These are phyloP conservation scores for Acanthamoeba castellanii DNA, from an alignment of 208 protist genomes.

Conservation along the genomic window DNA sequence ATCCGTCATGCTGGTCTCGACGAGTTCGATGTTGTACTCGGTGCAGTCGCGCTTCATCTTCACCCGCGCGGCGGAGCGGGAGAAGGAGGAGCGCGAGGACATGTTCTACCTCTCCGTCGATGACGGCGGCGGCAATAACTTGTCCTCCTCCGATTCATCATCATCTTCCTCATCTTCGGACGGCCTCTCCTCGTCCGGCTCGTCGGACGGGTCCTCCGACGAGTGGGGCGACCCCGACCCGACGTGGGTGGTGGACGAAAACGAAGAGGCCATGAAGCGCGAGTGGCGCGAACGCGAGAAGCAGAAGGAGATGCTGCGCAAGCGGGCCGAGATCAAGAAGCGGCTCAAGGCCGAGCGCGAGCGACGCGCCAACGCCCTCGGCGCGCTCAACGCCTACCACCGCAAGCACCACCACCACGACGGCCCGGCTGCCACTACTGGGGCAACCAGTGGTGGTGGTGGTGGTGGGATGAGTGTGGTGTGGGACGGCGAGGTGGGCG, in stretches of 20 bases:
- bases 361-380: conserved; percentile 20
- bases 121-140: neutral
- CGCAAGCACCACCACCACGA: neutral
- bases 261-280: conserved; percentile 56
- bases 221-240: conserved; percentile 18
- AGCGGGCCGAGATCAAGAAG: conserved; percentile 34
- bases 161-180: neutral
- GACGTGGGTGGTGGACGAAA: conserved; percentile 64
- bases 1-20: neutral
- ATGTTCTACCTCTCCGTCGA: conserved; percentile 43
- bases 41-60: conserved; percentile 43
- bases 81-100: conserved; percentile 27
- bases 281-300: conserved; percentile 39
- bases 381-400: conserved; percentile 23
- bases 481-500: conserved; percentile 26
- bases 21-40: conserved; percentile 32
- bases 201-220: neutral
- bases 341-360: conserved; percentile 47
- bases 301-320: conserved; percentile 9
- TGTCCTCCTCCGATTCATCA: neutral
- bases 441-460: neutral
- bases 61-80: conserved; percentile 5
- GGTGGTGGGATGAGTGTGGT: neutral
- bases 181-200: neutral
- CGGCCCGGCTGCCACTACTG: neutral